Conservation (phyloP, 352 stramenopile genomes). For the Phytophthora parvispora region DNA sequence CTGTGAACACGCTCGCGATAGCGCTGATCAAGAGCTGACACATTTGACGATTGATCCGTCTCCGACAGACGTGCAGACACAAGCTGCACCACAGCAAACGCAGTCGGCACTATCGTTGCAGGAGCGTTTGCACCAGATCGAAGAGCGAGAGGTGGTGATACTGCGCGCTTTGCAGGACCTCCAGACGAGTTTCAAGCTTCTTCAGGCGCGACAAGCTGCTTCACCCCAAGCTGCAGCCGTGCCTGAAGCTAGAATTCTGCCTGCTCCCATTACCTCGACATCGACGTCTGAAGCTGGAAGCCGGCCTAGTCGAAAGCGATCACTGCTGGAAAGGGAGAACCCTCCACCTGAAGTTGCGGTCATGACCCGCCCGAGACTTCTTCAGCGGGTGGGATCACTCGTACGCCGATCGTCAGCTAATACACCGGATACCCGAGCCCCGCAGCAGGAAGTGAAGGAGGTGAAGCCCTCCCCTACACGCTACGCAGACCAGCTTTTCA, state of each 20-base stretch:
- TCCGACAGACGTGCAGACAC: neutral
- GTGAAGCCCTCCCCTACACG: conserved; percentile 25
- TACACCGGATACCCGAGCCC: neutral
- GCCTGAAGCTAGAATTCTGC: neutral
- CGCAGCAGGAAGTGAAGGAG: conserved; percentile 1
- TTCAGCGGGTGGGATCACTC: conserved; percentile 28
- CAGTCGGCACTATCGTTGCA: neutral
- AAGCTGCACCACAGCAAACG: neutral
- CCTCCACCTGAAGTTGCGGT: neutral
- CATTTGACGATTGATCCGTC: neutral
- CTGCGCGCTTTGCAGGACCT: conserved; percentile 26
- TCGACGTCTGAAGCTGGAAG: neutral
- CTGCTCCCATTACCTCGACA: neutral
- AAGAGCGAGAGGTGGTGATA: conserved; percentile 33
- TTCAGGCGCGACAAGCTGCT: conserved; percentile 4
- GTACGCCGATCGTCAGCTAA: conserved; percentile 9
- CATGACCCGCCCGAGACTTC: conserved; percentile 2
- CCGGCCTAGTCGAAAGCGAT: neutral
- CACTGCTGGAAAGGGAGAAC: neutral
- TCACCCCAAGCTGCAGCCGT: neutral
- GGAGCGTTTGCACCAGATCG: conserved; percentile 23
- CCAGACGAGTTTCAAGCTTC: conserved; percentile 18
- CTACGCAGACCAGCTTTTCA: conserved; percentile 37
- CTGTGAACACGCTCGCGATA: neutral
- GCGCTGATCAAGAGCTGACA: neutral